A percentile compares a stretch with the other conserved stretches of the same genome.
These are phyloP conservation scores for Incumbomyces delicatus DNA, from an alignment of 2,329 filamentous ascomycete genomes.

Conservation along the genomic window DNA sequence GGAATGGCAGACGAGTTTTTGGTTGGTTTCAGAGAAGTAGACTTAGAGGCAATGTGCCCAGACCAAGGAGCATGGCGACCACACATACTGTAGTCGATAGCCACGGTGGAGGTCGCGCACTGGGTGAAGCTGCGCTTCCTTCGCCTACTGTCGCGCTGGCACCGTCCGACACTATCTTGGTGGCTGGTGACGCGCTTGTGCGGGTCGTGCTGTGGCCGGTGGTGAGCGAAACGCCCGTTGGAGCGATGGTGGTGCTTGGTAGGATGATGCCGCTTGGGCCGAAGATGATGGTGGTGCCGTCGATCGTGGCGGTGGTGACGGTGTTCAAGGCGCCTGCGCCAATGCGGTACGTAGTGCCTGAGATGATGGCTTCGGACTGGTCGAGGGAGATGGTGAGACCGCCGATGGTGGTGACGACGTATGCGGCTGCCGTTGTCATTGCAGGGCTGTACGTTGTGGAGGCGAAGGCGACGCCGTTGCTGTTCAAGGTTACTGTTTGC, in stretches of 20 bases:
- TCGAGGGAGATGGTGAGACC: conserved; percentile 20
- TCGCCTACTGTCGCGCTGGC: neutral
- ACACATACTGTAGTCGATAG: neutral
- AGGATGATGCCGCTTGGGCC: conserved; percentile 42
- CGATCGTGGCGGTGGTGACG: conserved; percentile 36
- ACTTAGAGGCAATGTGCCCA: neutral
- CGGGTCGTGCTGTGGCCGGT: neutral
- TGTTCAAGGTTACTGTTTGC: conserved; percentile 20
- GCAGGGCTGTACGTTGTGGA: conserved; percentile 15
- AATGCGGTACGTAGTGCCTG: conserved; percentile 43
- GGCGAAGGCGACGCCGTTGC: conserved; percentile 19
- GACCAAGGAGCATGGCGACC: neutral
- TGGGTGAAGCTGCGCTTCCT: neutral
- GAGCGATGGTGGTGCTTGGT: conserved; percentile 28
- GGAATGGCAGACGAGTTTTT: too few relatives aligned
- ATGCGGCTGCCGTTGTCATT: conserved; percentile 4
- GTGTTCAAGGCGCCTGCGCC: conserved; percentile 33
- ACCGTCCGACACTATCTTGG: neutral
- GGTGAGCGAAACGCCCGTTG: conserved; percentile 8
- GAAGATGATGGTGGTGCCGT: conserved; percentile 42
- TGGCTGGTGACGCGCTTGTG: neutral
- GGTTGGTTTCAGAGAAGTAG: neutral
- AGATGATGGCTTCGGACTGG: conserved; percentile 33
- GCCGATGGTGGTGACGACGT: conserved; percentile 14
- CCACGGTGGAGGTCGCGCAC: neutral